phyloP scores from a whole-genome alignment of 306 rosid species.

The Pyrus bretschneideri region DNA sequence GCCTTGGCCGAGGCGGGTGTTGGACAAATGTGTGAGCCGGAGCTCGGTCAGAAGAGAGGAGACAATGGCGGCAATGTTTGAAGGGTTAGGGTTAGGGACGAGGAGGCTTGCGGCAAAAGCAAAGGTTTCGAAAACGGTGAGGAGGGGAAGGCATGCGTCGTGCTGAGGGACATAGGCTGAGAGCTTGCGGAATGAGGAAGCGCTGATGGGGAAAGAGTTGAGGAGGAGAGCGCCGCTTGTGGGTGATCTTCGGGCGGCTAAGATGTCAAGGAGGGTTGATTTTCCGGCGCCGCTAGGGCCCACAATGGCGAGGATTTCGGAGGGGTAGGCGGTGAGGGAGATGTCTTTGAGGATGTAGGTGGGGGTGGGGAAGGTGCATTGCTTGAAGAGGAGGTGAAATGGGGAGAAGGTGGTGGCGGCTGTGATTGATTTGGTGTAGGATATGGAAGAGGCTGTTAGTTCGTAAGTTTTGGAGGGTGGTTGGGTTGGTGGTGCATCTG shows the following conservation, averaged over 20 bases:
- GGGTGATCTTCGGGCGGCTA: conserved; percentile 66
- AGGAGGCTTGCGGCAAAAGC: conserved; percentile 70
- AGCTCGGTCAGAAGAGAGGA: conserved; percentile 57
- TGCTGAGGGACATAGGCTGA: conserved; percentile 92
- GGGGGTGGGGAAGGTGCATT: conserved; percentile 43
- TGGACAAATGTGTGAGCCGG: conserved; percentile 48
- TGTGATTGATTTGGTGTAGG: conserved; percentile 61
- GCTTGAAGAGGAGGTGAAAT: conserved; percentile 36
- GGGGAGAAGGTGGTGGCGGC: conserved; percentile 19
- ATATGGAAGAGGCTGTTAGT: conserved; percentile 64
- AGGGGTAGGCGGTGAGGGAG: conserved; percentile 59
- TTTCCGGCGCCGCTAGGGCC: conserved; percentile 98
- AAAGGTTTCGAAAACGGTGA: conserved; percentile 83
- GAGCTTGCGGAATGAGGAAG: conserved; percentile 73
- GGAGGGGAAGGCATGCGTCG: conserved; percentile 68
- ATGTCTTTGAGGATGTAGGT: conserved; percentile 60
- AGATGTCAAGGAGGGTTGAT: conserved; percentile 84
- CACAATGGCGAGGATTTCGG: conserved; percentile 75
- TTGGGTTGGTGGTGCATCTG: conserved; percentile 16
- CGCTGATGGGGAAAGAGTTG: conserved; percentile 61
- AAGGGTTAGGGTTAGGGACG: conserved; percentile 43
- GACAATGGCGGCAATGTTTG: conserved; percentile 32
- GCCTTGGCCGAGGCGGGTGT: conserved; percentile 54
- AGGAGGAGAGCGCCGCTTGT: conserved; percentile 53
- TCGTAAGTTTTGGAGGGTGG: conserved; percentile 42